Conservation (phyloP, 2,329 filamentous ascomycete species). For the Colletotrichum sojae region DNA sequence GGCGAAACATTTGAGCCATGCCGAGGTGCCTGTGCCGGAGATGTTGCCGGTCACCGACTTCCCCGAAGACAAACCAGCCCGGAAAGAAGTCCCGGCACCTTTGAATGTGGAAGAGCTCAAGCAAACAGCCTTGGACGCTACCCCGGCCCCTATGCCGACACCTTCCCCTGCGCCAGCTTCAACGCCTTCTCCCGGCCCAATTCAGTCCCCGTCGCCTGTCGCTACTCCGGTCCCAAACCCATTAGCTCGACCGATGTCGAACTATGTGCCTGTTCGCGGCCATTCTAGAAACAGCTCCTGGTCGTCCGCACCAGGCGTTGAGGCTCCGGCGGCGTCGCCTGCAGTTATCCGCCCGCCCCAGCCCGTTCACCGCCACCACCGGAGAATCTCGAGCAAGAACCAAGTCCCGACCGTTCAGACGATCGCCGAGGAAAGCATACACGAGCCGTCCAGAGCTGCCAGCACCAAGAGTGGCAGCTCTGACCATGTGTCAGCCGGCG, state of each 20-base stretch:
- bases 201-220: constrained; percentile 48
- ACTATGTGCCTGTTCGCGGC: constrained; percentile 34
- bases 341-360: constrained; percentile 1
- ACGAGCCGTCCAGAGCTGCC: not conserved
- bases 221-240: not conserved
- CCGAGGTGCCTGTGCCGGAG: constrained; percentile 79
- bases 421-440: constrained; percentile 28
- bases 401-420: constrained; percentile 31
- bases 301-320: constrained; percentile 14
- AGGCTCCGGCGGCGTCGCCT: not conserved
- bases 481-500: constrained; percentile 32
- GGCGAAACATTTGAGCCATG: constrained; percentile 88
- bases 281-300: constrained; percentile 38
- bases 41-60: constrained; percentile 66
- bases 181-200: constrained; percentile 46
- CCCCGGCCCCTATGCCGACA: constrained; percentile 53
- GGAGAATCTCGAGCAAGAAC: constrained; percentile 25
- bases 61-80: constrained; percentile 46
- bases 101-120: constrained; percentile 76
- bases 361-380: constrained; percentile 35
- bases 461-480: constrained; percentile 34
- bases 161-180: constrained; percentile 50
- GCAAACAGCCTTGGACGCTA: constrained; percentile 70
- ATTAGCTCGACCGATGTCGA: constrained; percentile 43
- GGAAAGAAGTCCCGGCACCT: constrained; percentile 69